Conservation (phyloP, 2,329 filamentous ascomycete genomes). For the Tolypocladium ovalisporum region DNA sequence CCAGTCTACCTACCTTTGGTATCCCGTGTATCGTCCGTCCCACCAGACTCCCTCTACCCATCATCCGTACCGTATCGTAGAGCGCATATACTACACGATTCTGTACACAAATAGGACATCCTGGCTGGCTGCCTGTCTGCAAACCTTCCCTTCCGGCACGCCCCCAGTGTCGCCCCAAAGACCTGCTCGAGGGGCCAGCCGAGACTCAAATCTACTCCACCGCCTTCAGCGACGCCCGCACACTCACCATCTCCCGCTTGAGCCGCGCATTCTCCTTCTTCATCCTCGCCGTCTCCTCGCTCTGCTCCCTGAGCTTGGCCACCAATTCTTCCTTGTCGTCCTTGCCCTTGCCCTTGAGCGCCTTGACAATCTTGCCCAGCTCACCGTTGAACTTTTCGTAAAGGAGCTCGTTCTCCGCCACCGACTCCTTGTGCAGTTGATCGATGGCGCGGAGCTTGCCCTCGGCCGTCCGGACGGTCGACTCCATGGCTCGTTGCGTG, state of each 20-base stretch:
- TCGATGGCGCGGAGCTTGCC: slow-evolving; percentile 73
- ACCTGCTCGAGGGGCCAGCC: background rate
- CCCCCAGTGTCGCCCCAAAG: background rate
- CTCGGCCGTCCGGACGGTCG: slow-evolving; percentile 62
- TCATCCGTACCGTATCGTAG: background rate
- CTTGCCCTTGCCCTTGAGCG: slow-evolving; percentile 59
- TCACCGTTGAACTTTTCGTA: slow-evolving; percentile 93
- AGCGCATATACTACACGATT: background rate
- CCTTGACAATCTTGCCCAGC: slow-evolving; percentile 69
- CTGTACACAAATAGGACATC: background rate
- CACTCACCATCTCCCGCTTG: slow-evolving; percentile 69
- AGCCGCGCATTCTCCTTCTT: slow-evolving; percentile 80
- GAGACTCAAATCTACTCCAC: slow-evolving; percentile 21
- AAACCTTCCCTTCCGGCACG: background rate
- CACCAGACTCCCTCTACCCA: background rate
- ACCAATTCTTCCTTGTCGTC: slow-evolving; percentile 74
- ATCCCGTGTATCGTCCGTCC: background rate
- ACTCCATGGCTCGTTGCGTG: slow-evolving; percentile 62
- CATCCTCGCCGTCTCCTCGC: slow-evolving; percentile 65
- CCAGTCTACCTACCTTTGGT: background rate
- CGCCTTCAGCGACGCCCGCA: slow-evolving; percentile 44
- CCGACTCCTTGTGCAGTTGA: slow-evolving; percentile 77
- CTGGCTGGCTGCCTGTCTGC: background rate
- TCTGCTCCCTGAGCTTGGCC: slow-evolving; percentile 55
- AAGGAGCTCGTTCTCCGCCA: slow-evolving; percentile 83